Evolutionary conservation across 768 basidiomycete genomes (phyloP).

Genomic region (Solioccasus polychromus): DNA sequence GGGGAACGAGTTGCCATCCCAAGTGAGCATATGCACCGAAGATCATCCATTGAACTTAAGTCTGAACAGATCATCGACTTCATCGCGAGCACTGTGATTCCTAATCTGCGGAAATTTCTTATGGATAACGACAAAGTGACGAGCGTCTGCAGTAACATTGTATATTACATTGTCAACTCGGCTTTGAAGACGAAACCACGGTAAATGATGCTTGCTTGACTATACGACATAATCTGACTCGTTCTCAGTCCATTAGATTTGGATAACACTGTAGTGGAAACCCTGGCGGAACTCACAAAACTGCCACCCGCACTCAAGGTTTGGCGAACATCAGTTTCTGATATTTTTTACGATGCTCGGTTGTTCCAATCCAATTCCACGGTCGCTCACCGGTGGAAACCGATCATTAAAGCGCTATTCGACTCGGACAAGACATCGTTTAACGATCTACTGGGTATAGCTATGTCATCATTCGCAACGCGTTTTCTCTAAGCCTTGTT

Average conservation of each 20-base stretch:
- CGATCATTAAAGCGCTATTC: conserved; percentile 75
- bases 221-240: conserved; percentile 5
- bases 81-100: conserved; percentile 64
- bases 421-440: conserved; percentile 86
- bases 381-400: conserved; percentile 65
- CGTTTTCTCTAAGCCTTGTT: conserved; percentile 21
- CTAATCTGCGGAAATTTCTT: conserved; percentile 74
- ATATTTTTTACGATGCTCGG: conserved; percentile 80
- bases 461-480: conserved; percentile 24
- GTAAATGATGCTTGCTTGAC: conserved; percentile 37
- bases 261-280: conserved; percentile 60
- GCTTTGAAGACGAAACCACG: conserved; percentile 74
- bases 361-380: conserved; percentile 75
- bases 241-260: conserved; percentile 73
- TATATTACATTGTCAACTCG: conserved; percentile 81
- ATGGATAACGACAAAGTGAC: conserved; percentile 82
- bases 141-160: conserved; percentile 76
- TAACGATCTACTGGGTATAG: conserved; percentile 74
- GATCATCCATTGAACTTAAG: conserved; percentile 3
- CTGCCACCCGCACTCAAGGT: conserved; percentile 76
- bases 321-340: conserved; percentile 79
- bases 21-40: conserved; percentile 25
- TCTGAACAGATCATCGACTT: conserved; percentile 64
- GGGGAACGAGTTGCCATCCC: conserved; percentile 27
- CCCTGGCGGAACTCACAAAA: conserved; percentile 75